Percentiles rank a stretch among this genome's conserved stretches.
Conservation (phyloP, 495 filamentous ascomycete species). For the Trichoderma gamsii region DNA sequence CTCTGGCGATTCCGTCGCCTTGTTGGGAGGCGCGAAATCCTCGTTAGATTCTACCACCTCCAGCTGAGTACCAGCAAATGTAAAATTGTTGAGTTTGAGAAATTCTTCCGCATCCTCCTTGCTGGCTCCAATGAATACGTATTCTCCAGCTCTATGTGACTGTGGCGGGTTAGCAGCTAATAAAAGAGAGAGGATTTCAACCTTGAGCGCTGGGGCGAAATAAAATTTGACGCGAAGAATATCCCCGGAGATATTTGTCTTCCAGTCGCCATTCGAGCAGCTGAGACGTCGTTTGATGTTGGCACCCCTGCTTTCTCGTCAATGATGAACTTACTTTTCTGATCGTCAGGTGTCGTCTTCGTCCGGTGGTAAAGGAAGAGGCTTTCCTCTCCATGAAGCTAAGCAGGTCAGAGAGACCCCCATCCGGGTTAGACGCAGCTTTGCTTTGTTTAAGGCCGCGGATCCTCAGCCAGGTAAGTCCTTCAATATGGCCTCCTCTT, state of each 20-base stretch:
- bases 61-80: slow-evolving; percentile 58
- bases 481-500: slow-evolving; percentile 16
- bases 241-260: slow-evolving; percentile 2
- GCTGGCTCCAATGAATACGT: slow-evolving; percentile 58
- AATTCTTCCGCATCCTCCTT: slow-evolving; percentile 56
- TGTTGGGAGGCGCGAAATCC: neutral
- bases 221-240: slow-evolving; percentile 25
- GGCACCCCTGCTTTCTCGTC: slow-evolving; percentile 15
- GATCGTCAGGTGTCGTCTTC: slow-evolving; percentile 50
- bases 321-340: slow-evolving; percentile 71
- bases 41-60: slow-evolving; percentile 40
- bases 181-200: neutral
- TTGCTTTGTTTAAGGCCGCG: slow-evolving; percentile 73
- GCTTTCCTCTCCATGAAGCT: slow-evolving; percentile 80
- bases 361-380: slow-evolving; percentile 29
- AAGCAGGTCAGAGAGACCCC: slow-evolving; percentile 63
- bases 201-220: slow-evolving; percentile 31
- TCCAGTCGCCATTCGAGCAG: slow-evolving; percentile 9
- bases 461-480: slow-evolving; percentile 46
- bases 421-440: slow-evolving; percentile 60
- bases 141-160: slow-evolving; percentile 65
- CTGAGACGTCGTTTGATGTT: slow-evolving; percentile 1
- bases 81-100: slow-evolving; percentile 55
- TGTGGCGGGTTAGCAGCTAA: slow-evolving; percentile 62
- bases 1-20: slow-evolving; percentile 30